A percentile compares a stretch with the other conserved stretches of the same genome.
Evolutionary conservation across 139 green algal genomes (phyloP).

Genomic region (Tetradesmus lagerheimii): DNA sequence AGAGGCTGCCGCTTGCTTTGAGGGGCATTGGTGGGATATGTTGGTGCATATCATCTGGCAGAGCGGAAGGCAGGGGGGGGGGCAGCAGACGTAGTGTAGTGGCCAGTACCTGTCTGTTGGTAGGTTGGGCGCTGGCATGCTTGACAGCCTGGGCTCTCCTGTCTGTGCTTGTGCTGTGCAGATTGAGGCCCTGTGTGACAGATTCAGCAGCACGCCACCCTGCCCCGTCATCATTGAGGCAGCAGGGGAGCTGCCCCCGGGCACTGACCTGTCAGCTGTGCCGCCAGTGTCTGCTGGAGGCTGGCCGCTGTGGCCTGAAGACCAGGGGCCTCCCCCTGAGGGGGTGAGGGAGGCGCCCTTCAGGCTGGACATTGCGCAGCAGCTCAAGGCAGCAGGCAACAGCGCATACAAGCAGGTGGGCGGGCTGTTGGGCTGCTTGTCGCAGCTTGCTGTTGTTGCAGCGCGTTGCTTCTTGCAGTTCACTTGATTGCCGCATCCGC

Average conservation of each 20-base stretch:
- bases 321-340: conserved; percentile 7
- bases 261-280: neutral
- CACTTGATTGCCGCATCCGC: too few species aligned
- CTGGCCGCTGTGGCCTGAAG: conserved; percentile 30
- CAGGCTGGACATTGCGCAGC: conserved; percentile 24
- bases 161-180: neutral
- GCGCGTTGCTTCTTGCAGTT: too few species aligned
- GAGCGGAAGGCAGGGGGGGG: too few species aligned
- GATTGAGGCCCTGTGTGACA: conserved; percentile 10
- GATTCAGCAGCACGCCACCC: neutral
- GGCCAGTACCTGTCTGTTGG: too few species aligned
- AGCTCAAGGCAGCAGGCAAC: conserved; percentile 25
- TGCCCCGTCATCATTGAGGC: neutral
- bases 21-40: too few species aligned
- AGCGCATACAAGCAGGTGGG: conserved; percentile 35
- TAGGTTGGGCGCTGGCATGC: too few species aligned
- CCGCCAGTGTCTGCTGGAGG: neutral
- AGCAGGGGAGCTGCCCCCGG: conserved; percentile 3
- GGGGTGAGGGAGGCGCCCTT: neutral
- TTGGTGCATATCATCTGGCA: too few species aligned
- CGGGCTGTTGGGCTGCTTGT: neutral
- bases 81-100: too few species aligned
- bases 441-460: neutral
- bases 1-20: too few species aligned
- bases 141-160: too few species aligned